Evolutionary conservation across 768 basidiomycete genomes (phyloP).

Genomic region (Exsudoporus frostii): DNA sequence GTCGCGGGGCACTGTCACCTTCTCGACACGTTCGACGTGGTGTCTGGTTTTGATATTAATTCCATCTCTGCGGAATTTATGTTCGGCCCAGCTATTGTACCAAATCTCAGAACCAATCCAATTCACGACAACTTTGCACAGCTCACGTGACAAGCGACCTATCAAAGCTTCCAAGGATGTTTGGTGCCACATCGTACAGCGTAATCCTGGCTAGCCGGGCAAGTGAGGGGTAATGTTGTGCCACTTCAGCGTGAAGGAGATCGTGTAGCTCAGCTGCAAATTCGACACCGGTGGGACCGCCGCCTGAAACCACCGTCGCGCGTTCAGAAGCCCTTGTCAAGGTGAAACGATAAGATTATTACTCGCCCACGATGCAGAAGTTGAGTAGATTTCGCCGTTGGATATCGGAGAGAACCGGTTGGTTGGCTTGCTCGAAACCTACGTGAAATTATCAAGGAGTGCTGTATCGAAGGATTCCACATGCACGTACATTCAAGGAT

Average conservation of each 20-base stretch:
- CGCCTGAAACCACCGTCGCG: constrained; percentile 40
- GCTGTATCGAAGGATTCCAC: background rate
- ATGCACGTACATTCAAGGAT: constrained; percentile 63
- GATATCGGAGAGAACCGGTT: constrained; percentile 71
- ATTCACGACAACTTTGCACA: constrained; percentile 9
- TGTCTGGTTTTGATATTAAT: constrained; percentile 69
- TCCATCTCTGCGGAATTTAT: constrained; percentile 70
- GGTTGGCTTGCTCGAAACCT: constrained; percentile 86
- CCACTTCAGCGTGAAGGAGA: constrained; percentile 64
- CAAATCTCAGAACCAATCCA: background rate
- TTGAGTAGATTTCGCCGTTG: constrained; percentile 75
- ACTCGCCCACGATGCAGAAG: constrained; percentile 81
- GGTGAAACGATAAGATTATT: background rate
- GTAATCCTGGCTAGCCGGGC: constrained; percentile 66
- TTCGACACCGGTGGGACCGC: constrained; percentile 77
- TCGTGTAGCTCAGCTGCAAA: constrained; percentile 84
- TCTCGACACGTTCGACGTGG: constrained; percentile 67
- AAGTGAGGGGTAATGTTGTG: constrained; percentile 58
- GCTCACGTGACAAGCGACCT: constrained; percentile 54
- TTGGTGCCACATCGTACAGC: constrained; percentile 78
- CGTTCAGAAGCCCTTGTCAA: constrained; percentile 5
- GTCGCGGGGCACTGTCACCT: constrained; percentile 35
- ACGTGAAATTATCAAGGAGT: background rate
- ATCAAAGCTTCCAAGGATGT: constrained; percentile 76
- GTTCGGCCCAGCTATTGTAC: constrained; percentile 55